Evolutionary conservation across 768 basidiomycete genomes (phyloP).

Genomic region (Auricularia auricula-judae): DNA sequence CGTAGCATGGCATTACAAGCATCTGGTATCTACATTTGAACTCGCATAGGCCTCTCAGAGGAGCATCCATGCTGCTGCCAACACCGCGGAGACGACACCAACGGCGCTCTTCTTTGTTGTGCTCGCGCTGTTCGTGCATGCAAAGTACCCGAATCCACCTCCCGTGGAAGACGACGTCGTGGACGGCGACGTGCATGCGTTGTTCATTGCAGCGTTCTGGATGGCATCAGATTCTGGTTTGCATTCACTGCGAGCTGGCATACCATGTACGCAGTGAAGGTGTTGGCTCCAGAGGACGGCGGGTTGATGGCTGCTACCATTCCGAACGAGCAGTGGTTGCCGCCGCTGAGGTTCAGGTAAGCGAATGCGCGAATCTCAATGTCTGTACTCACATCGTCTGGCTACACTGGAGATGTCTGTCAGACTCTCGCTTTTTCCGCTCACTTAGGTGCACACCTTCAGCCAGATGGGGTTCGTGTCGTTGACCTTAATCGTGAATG

Average conservation of each 20-base stretch:
- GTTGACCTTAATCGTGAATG: conserved; percentile 35
- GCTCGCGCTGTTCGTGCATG: not conserved
- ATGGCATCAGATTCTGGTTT: not conserved
- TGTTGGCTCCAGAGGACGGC: conserved; percentile 31
- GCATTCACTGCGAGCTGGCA: not conserved
- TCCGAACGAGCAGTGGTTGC: conserved; percentile 37
- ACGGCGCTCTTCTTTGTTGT: not conserved
- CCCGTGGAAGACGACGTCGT: not conserved
- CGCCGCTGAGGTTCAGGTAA: not conserved
- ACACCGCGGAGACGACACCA: not conserved
- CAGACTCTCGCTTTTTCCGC: not conserved
- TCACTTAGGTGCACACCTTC: not conserved
- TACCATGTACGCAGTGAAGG: conserved; percentile 25
- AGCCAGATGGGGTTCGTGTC: conserved; percentile 31
- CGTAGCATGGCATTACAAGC: no score
- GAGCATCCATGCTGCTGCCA: not conserved
- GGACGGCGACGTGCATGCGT: conserved; percentile 3
- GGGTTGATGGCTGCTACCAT: conserved; percentile 44
- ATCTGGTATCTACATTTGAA: no score
- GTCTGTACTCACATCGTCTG: not conserved
- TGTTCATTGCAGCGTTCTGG: conserved; percentile 15
- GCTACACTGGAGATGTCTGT: not conserved
- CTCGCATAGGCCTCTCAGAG: not conserved
- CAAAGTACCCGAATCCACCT: not conserved
- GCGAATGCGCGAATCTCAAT: not conserved